Conservation (phyloP, 2,329 filamentous ascomycete species). For the Tolypocladium guangdongense region DNA sequence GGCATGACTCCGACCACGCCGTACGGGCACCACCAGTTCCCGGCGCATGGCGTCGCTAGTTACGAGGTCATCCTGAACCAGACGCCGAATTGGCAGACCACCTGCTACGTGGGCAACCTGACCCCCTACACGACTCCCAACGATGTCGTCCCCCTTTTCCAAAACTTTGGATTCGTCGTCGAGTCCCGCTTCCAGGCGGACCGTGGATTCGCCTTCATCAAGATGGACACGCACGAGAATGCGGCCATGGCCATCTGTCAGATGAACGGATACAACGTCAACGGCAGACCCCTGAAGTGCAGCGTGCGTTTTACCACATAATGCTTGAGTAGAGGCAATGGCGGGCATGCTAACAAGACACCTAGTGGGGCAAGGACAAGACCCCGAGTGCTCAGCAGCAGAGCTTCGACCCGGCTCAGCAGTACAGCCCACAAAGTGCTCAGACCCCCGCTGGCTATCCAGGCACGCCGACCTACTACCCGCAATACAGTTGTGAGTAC, state of each 20-base stretch:
- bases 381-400: conserved; percentile 56
- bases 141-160: conserved; percentile 94
- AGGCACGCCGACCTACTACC: conserved; percentile 79
- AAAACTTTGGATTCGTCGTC: conserved; percentile 95
- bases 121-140: conserved; percentile 96
- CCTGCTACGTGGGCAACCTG: conserved; percentile 93
- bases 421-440: conserved; percentile 62
- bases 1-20: conserved; percentile 96
- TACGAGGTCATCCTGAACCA: conserved; percentile 95
- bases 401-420: conserved; percentile 66
- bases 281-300: conserved; percentile 93
- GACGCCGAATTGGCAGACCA: conserved; percentile 96
- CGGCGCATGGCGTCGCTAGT: conserved; percentile 89
- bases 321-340: neutral
- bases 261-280: conserved; percentile 94
- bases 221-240: conserved; percentile 98
- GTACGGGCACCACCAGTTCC: conserved; percentile 95
- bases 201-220: conserved; percentile 95
- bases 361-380: conserved; percentile 97
- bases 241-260: conserved; percentile 98
- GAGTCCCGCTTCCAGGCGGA: conserved; percentile 98
- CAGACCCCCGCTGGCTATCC: conserved; percentile 62
- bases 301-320: conserved; percentile 59
- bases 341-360: conserved; percentile 17
- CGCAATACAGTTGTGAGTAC: conserved; percentile 74